Percentiles rank a stretch among this genome's conserved stretches.
These are phyloP conservation scores for Trametopsis cervina DNA, from an alignment of 768 basidiomycete species.

Conservation along the genomic window DNA sequence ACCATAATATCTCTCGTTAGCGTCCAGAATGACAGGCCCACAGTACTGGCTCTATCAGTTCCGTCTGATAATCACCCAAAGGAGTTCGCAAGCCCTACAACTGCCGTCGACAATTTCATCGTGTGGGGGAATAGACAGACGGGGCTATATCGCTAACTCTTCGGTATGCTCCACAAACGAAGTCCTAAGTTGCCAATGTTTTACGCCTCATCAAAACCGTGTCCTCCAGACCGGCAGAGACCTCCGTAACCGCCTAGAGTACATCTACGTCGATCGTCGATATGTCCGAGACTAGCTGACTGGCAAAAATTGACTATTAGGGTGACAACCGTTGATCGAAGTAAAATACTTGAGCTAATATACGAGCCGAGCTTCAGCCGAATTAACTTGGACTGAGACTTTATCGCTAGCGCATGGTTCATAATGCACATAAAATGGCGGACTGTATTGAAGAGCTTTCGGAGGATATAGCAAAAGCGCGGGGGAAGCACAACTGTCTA, in stretches of 20 bases:
- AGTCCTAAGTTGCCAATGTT: not conserved
- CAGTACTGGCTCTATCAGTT: not conserved
- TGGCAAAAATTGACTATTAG: constrained; percentile 9
- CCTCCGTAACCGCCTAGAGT: not conserved
- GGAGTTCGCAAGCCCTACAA: not conserved
- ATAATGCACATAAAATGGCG: too few relatives aligned
- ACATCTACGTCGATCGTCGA: not conserved
- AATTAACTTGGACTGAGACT: too few relatives aligned
- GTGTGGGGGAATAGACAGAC: not conserved
- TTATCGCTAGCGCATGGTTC: too few relatives aligned
- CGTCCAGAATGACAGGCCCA: too few relatives aligned
- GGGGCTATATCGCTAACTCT: constrained; percentile 12
- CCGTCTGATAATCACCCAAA: too few relatives aligned
- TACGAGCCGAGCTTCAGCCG: not conserved
- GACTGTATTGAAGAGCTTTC: too few relatives aligned
- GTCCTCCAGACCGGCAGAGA: not conserved
- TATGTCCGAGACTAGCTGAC: not conserved
- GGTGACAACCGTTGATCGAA: constrained; percentile 5
- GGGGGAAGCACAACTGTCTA: too few relatives aligned
- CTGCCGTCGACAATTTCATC: not conserved
- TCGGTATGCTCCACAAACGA: constrained; percentile 5
- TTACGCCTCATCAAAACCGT: not conserved
- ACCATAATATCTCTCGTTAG: too few relatives aligned
- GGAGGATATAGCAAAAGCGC: not conserved
- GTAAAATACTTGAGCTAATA: not conserved